Percentiles rank a stretch among this genome's conserved stretches.
Evolutionary conservation across 352 stramenopile genomes (phyloP).

Genomic region (Globisporangium spinosum): DNA sequence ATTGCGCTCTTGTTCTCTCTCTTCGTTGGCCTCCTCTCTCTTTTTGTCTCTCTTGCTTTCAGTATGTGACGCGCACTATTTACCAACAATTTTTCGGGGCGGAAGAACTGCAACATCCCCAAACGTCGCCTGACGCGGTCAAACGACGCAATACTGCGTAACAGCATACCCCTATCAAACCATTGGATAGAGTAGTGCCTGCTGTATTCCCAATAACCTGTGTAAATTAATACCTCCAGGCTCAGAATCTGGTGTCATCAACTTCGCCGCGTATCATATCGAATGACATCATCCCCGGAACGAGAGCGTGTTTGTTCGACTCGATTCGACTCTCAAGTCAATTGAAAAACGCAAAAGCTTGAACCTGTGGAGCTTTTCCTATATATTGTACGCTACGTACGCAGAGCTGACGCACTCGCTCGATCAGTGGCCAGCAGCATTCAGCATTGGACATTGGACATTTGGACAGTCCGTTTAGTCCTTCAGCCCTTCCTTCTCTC

Average conservation of each 20-base stretch:
- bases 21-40: background rate
- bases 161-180: background rate
- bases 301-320: background rate
- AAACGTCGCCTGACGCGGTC: background rate
- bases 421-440: background rate
- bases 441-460: too few species aligned
- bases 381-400: background rate
- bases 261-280: background rate
- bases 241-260: background rate
- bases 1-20: background rate
- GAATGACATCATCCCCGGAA: slow-evolving; percentile 6
- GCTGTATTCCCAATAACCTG: background rate
- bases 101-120: background rate
- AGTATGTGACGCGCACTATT: too few species aligned
- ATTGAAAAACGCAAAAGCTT: background rate
- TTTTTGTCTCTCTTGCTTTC: background rate
- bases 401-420: background rate
- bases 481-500: background rate
- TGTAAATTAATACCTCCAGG: background rate
- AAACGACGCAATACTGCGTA: background rate
- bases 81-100: background rate
- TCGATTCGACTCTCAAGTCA: background rate
- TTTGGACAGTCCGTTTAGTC: background rate
- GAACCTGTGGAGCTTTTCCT: background rate
- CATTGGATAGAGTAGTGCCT: too few species aligned